phyloP scores from a whole-genome alignment of 371 early-diverging fungal species.

The Syncephalastrum monosporum region DNA sequence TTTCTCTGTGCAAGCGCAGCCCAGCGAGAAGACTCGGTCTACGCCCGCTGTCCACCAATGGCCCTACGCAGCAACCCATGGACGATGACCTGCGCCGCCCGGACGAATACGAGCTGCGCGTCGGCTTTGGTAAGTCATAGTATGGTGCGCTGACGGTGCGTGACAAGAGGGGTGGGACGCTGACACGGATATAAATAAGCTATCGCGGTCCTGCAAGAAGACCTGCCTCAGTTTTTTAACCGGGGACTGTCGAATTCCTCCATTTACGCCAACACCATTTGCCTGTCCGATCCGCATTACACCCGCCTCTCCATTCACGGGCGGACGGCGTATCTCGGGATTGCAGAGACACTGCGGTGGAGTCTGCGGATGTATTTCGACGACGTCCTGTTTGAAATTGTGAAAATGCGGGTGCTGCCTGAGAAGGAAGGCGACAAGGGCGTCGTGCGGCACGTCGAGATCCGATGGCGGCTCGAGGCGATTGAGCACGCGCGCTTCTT shows the following conservation, averaged over 20 bases:
- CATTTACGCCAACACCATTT: conserved; percentile 45
- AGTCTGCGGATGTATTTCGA: conserved; percentile 51
- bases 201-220: conserved; percentile 46
- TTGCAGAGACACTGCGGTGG: conserved; percentile 52
- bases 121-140: conserved; percentile 11
- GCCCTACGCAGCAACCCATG: no score
- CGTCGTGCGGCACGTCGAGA: conserved; percentile 31
- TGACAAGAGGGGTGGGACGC: no score
- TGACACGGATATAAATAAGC: conserved; percentile 22
- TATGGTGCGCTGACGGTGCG: no score
- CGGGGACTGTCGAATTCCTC: conserved; percentile 39
- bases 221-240: conserved; percentile 45
- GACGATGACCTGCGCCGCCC: conserved; percentile 9
- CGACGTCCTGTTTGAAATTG: conserved; percentile 35
- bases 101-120: conserved; percentile 39
- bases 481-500: conserved; percentile 33
- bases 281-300: conserved; percentile 56
- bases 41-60: no score
- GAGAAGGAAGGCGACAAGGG: conserved; percentile 21
- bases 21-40: no score
- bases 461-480: conserved; percentile 57
- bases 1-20: no score
- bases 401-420: conserved; percentile 35
- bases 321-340: conserved; percentile 45
- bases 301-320: conserved; percentile 50